phyloP scores from a whole-genome alignment of 768 basidiomycete genomes.

The Clitopilus passeckerianus region DNA sequence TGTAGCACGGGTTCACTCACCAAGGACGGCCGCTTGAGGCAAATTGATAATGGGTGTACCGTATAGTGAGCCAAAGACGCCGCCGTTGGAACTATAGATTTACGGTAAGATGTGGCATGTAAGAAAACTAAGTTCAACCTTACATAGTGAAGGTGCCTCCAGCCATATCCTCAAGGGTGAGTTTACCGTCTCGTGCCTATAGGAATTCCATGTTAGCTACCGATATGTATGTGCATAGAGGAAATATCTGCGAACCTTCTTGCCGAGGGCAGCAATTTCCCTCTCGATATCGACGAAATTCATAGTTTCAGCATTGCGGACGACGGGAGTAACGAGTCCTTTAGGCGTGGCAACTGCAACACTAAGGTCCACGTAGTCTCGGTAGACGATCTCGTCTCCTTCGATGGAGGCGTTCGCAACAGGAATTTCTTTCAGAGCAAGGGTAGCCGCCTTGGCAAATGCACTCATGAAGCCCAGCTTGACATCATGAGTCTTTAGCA shows the following conservation, averaged over 20 bases:
- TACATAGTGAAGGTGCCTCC: slow-evolving; percentile 99
- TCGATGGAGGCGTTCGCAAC: slow-evolving; percentile 94
- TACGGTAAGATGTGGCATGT: slow-evolving; percentile 1
- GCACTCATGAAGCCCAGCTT: slow-evolving; percentile 99
- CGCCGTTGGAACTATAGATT: slow-evolving; percentile 82
- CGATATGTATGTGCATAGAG: background rate
- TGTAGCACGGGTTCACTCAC: slow-evolving; percentile 27
- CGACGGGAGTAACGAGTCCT: slow-evolving; percentile 93
- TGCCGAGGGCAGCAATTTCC: slow-evolving; percentile 86
- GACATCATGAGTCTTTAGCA: slow-evolving; percentile 89
- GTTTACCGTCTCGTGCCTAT: slow-evolving; percentile 85
- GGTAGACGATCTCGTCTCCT: slow-evolving; percentile 89
- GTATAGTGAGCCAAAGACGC: slow-evolving; percentile 95
- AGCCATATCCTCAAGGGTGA: slow-evolving; percentile 97
- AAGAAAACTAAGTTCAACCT: slow-evolving; percentile 18
- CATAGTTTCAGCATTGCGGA: slow-evolving; percentile 86
- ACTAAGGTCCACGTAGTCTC: slow-evolving; percentile 88
- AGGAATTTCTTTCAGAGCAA: slow-evolving; percentile 90
- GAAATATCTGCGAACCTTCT: slow-evolving; percentile 53
- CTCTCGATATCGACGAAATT: slow-evolving; percentile 88
- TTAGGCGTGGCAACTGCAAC: slow-evolving; percentile 98
- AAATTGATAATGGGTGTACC: slow-evolving; percentile 99
- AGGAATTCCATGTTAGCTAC: background rate
- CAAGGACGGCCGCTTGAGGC: slow-evolving; percentile 91
- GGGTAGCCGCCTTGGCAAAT: slow-evolving; percentile 80